These are phyloP conservation scores for Arthroderma sp. DNA, from an alignment of 2,329 filamentous ascomycete genomes.

Conservation along the genomic window DNA sequence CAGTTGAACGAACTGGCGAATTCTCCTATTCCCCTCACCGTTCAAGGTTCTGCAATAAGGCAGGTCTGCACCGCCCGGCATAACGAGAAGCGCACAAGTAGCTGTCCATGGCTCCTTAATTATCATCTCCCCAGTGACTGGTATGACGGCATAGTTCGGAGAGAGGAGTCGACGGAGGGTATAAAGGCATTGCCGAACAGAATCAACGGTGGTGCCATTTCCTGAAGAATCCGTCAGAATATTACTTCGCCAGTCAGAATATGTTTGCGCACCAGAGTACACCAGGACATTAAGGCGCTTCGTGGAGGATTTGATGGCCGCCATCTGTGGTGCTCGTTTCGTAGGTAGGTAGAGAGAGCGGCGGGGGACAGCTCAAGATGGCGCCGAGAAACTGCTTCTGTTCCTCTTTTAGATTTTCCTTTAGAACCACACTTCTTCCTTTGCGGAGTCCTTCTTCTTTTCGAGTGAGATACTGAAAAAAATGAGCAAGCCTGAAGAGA, in stretches of 20 bases:
- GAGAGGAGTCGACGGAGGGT: slow-evolving; percentile 74
- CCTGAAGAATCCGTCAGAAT: slow-evolving; percentile 40
- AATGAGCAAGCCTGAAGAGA: slow-evolving; percentile 47
- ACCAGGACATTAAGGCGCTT: slow-evolving; percentile 81
- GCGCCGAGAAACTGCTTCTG: too few species aligned
- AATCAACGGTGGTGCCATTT: slow-evolving; percentile 72
- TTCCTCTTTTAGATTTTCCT: too few species aligned
- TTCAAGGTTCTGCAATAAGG: slow-evolving; percentile 82
- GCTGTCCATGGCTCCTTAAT: slow-evolving; percentile 84
- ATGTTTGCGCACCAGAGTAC: slow-evolving; percentile 57
- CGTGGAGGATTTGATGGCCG: slow-evolving; percentile 40
- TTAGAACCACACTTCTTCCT: too few species aligned
- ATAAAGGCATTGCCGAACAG: slow-evolving; percentile 78
- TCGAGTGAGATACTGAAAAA: slow-evolving; percentile 6
- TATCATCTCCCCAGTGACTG: slow-evolving; percentile 62
- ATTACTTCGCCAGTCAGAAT: slow-evolving; percentile 15
- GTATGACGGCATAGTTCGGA: slow-evolving; percentile 84
- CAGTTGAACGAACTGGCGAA: slow-evolving; percentile 69
- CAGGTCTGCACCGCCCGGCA: slow-evolving; percentile 88
- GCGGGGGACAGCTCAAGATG: too few species aligned
- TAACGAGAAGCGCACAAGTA: slow-evolving; percentile 76
- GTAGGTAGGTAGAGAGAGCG: too few species aligned
- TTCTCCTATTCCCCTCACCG: slow-evolving; percentile 72
- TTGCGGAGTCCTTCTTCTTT: too few species aligned
- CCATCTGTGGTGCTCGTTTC: slow-evolving; percentile 6